Base-by-base conservation (phyloP, 441 rosid species). In the Isatis lusitanica region DNA sequence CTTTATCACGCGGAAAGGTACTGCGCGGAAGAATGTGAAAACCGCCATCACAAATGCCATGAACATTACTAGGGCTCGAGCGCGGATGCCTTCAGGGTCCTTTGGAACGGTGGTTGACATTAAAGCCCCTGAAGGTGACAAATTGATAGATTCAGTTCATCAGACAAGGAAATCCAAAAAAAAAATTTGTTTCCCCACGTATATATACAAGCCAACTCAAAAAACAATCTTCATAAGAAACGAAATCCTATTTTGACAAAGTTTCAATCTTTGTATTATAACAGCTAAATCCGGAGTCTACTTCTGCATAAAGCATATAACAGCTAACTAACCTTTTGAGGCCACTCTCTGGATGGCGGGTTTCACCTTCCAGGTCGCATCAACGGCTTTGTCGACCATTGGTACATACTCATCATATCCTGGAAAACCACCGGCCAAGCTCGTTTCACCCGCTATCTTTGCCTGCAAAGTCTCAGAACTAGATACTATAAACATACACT, bases 371-470 rank as follows among this genome's bases (percentile, higher is more conserved):
- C 98, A 96, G 68, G 84, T 75, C 71, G 96, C 83, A 68, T 93
- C 94, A 47, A 96, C 99, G 38, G 93, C 93, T 83, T 96, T 96
- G 83, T 96, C 99, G 71, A 96, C 97, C 97, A 93, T 91, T 12
- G 99, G 99, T 61, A 91, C 94, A 75, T 90, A 96, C 74, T 96
- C 99, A 87, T 93, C 99, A 76, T 96, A 93, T 30, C 97, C 57
- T 33, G 89, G 73, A 82, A 89, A 91, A 71, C 76, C 84, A 74
- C 83, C 83, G 61, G 85, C 86, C 83, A 85, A 83, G 85, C 86
- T 80, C 24, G 89, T 81, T 84, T 83, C 93, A 51, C 93, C 98
- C 70, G 71, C 84, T n/a, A 83, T 61, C 88, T 89, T 96, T 61
- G 90, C 86, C 98, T 96, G 85, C 65, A 80, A 72, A 74, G 72